Percentiles rank a stretch among this genome's conserved stretches.
Evolutionary conservation across 2,329 filamentous ascomycete genomes (phyloP).

Genomic region (Arthrobotrys musiformis): DNA sequence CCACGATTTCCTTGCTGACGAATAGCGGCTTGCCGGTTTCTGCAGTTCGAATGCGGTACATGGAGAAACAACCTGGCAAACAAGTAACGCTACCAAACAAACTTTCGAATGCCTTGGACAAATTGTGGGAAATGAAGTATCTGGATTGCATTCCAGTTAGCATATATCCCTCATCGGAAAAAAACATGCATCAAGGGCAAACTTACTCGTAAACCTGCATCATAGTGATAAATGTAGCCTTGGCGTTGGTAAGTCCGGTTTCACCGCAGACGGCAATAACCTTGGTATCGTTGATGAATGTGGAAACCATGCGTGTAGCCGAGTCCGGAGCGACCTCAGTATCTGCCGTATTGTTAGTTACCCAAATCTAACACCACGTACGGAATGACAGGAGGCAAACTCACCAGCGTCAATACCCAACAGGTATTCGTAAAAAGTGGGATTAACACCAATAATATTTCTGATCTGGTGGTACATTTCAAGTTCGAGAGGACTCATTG

Average conservation of each 20-base stretch:
- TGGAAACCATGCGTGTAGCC: slow-evolving; percentile 87
- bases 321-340: slow-evolving; percentile 91
- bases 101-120: slow-evolving; percentile 96
- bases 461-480: slow-evolving; percentile 99
- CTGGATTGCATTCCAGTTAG: slow-evolving; percentile 24
- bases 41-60: slow-evolving; percentile 95
- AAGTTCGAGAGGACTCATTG: slow-evolving; percentile 95
- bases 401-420: slow-evolving; percentile 85
- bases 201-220: slow-evolving; percentile 91
- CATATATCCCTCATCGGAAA: background rate
- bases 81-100: slow-evolving; percentile 97
- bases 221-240: slow-evolving; percentile 94
- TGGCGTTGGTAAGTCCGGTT: slow-evolving; percentile 90
- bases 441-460: slow-evolving; percentile 98
- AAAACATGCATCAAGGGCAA: background rate
- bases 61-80: slow-evolving; percentile 97
- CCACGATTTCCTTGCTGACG: slow-evolving; percentile 89
- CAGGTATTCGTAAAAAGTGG: slow-evolving; percentile 97
- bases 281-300: slow-evolving; percentile 89
- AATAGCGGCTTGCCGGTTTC: slow-evolving; percentile 96
- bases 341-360: slow-evolving; percentile 66
- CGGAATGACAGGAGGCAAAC: slow-evolving; percentile 19
- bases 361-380: background rate
- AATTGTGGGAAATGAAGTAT: slow-evolving; percentile 98
- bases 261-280: slow-evolving; percentile 96